These are phyloP conservation scores for Verticillium klebahnii DNA, from an alignment of 2,329 filamentous ascomycete species.

Conservation along the genomic window DNA sequence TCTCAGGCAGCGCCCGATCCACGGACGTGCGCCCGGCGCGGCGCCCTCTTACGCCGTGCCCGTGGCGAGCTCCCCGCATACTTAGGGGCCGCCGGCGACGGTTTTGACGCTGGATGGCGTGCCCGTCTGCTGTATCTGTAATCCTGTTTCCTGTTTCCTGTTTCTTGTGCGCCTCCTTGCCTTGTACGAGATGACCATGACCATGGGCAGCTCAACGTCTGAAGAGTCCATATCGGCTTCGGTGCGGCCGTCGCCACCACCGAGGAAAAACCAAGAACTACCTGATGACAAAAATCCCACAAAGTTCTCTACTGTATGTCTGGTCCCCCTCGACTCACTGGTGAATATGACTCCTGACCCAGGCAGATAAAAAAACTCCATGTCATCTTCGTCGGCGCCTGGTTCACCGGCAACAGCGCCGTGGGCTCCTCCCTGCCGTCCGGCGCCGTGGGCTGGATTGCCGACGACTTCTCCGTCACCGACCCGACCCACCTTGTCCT, in stretches of 20 bases:
- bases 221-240: background rate
- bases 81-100: background rate
- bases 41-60: background rate
- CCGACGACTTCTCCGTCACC: constrained; percentile 51
- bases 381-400: background rate
- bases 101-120: background rate
- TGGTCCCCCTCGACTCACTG: background rate
- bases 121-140: background rate
- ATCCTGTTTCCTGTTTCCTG: background rate
- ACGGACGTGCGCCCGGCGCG: background rate
- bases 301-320: background rate
- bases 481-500: constrained; percentile 42
- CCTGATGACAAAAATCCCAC: background rate
- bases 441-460: constrained; percentile 56
- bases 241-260: background rate
- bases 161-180: background rate
- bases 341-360: background rate
- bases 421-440: constrained; percentile 61
- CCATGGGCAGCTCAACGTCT: background rate
- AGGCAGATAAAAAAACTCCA: background rate
- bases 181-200: background rate
- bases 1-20: background rate
- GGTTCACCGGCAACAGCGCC: constrained; percentile 59
- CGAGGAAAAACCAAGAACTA: background rate
- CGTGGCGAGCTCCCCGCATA: background rate